Evolutionary conservation across 257 asterid genomes (phyloP).

Genomic region (Voacanga thouarsii): DNA sequence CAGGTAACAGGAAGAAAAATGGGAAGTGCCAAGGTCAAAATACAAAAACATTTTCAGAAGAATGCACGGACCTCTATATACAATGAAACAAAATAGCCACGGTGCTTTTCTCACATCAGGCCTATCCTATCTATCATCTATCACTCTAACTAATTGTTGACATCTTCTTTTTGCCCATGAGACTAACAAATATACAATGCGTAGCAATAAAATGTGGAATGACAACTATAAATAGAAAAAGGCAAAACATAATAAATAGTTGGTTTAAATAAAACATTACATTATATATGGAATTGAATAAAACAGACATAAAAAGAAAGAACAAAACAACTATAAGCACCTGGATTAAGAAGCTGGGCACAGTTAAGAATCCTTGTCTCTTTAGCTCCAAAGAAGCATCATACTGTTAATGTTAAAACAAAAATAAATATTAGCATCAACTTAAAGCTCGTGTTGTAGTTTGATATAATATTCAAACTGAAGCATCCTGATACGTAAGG

Average conservation of each 20-base stretch:
- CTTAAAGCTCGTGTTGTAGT: not conserved
- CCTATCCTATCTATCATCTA: not conserved
- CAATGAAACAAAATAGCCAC: not conserved
- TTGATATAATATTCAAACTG: conserved; percentile 10
- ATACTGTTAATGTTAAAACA: conserved; percentile 42
- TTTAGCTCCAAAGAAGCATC: conserved; percentile 80
- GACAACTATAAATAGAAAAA: conserved; percentile 4
- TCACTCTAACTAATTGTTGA: not conserved
- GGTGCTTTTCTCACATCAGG: not conserved
- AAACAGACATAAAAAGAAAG: not conserved
- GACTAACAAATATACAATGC: not conserved
- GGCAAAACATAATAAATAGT: not conserved
- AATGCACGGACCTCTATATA: not conserved
- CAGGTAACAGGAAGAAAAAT: not conserved
- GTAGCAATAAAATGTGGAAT: not conserved
- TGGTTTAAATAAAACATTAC: not conserved
- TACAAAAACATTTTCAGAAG: not conserved
- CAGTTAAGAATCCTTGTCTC: conserved; percentile 68
- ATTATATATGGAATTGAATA: not conserved
- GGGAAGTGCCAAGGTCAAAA: not conserved
- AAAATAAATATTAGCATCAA: conserved; percentile 20
- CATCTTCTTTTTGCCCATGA: not conserved
- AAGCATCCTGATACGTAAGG: not conserved
- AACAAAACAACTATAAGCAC: conserved; percentile 23
- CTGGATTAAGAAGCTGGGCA: conserved; percentile 60